phyloP scores from a whole-genome alignment of 768 basidiomycete genomes.

The Paxillus ammoniavirescens region DNA sequence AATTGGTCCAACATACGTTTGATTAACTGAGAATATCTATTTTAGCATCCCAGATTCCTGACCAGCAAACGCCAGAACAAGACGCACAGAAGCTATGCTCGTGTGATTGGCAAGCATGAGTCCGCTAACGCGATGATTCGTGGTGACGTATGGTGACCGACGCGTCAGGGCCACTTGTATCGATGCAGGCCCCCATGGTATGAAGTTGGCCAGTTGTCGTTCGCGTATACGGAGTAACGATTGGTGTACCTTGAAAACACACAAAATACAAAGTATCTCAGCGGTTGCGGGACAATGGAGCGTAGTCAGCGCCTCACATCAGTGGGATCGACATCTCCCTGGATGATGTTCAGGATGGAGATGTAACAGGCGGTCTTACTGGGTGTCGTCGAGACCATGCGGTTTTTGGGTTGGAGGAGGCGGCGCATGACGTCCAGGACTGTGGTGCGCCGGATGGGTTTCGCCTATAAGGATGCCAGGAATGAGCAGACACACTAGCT shows the following conservation, averaged over 20 bases:
- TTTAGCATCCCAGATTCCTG: slow-evolving; percentile 1
- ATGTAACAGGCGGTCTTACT: slow-evolving; percentile 95
- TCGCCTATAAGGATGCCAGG: slow-evolving; percentile 56
- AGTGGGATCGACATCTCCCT: slow-evolving; percentile 97
- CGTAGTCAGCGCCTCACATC: slow-evolving; percentile 53
- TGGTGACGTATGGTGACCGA: slow-evolving; percentile 82
- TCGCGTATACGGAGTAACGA: slow-evolving; percentile 95
- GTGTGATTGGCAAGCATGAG: slow-evolving; percentile 99
- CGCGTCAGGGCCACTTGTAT: slow-evolving; percentile 96
- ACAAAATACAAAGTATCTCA: background rate
- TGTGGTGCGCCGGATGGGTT: slow-evolving; percentile 93
- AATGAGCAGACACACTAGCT: background rate
- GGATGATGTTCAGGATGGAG: slow-evolving; percentile 96
- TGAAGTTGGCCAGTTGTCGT: slow-evolving; percentile 94
- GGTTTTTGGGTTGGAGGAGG: slow-evolving; percentile 95
- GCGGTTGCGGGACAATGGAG: background rate
- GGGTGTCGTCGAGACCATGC: slow-evolving; percentile 94
- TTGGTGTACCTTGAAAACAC: slow-evolving; percentile 78
- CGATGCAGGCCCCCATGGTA: slow-evolving; percentile 98
- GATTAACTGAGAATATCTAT: slow-evolving; percentile 61
- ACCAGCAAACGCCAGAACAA: background rate
- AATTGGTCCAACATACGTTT: slow-evolving; percentile 96
- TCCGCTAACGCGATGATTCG: slow-evolving; percentile 93
- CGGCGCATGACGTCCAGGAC: slow-evolving; percentile 99
- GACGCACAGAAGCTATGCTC: slow-evolving; percentile 88